Evolutionary conservation across 2,329 filamentous ascomycete genomes (phyloP).

Genomic region (Colletotrichum sp.): DNA sequence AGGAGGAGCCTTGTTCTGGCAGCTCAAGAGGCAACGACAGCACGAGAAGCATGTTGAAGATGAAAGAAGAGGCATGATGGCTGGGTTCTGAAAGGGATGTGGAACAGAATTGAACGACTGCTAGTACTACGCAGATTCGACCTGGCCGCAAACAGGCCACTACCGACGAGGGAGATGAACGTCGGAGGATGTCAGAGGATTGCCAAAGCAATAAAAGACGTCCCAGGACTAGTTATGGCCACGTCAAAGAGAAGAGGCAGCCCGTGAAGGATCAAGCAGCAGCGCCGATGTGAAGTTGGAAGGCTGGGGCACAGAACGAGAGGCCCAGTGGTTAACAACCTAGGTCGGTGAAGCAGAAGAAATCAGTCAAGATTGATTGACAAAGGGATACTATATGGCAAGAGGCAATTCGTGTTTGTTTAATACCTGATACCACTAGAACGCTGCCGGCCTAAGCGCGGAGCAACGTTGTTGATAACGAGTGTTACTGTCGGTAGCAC

Average conservation of each 20-base stretch:
- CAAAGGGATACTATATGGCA: neutral
- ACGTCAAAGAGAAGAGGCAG: neutral
- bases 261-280: accelerated
- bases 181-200: neutral
- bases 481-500: neutral
- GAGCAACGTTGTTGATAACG: neutral
- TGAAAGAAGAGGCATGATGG: neutral
- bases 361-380: neutral
- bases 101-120: neutral
- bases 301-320: neutral
- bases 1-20: neutral
- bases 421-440: neutral
- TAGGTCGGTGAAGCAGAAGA: neutral
- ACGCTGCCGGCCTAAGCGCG: accelerated
- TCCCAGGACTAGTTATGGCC: neutral
- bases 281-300: neutral
- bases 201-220: accelerated
- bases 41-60: neutral
- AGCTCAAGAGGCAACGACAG: neutral
- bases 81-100: accelerated
- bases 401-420: neutral
- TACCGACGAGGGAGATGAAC: accelerated
- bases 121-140: accelerated
- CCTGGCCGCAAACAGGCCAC: neutral
- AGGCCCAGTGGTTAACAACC: accelerated